phyloP scores from a whole-genome alignment of 176 grass and related monocot species.

The Aegilops sharonensis region DNA sequence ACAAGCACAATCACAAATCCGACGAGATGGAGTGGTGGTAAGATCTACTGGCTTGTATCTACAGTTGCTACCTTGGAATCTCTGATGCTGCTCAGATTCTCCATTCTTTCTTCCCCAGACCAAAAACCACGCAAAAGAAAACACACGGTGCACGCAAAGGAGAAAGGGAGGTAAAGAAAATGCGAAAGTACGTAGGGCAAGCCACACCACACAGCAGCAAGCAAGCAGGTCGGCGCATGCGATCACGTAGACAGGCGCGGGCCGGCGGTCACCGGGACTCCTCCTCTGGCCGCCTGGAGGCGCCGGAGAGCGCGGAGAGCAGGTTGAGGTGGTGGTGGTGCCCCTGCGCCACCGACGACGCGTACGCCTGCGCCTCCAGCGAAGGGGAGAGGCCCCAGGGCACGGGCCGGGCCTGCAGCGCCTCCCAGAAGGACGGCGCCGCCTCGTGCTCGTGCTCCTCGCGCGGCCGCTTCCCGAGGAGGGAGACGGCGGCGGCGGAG shows the following conservation, averaged over 20 bases:
- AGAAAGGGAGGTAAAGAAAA: neutral
- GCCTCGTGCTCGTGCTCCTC: constrained; percentile 22
- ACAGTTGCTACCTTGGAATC: constrained; percentile 25
- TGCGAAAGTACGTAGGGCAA: constrained; percentile 7
- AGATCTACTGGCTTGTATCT: constrained; percentile 25
- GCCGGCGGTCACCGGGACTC: constrained; percentile 39
- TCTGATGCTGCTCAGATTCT: constrained; percentile 11
- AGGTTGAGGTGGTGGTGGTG: constrained; percentile 58
- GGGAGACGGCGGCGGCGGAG: constrained; percentile 14
- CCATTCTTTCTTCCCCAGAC: neutral
- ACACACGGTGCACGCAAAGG: constrained; percentile 15
- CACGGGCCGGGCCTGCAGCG: constrained; percentile 37
- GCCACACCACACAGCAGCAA: neutral
- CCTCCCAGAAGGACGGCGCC: constrained; percentile 43
- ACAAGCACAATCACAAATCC: neutral
- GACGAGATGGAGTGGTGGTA: constrained; percentile 13
- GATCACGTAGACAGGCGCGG: neutral
- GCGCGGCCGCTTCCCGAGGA: constrained; percentile 45
- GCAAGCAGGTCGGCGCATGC: neutral
- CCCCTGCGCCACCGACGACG: constrained; percentile 51
- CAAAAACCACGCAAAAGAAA: constrained; percentile 32
- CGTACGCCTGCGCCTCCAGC: constrained; percentile 55
- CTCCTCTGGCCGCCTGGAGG: constrained; percentile 34
- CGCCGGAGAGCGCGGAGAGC: constrained; percentile 51
- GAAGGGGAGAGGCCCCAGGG: constrained; percentile 42